A percentile compares a stretch with the other conserved stretches of the same genome.
Conservation (phyloP, 2,329 filamentous ascomycete species). For the Microcyclosporella mali region DNA sequence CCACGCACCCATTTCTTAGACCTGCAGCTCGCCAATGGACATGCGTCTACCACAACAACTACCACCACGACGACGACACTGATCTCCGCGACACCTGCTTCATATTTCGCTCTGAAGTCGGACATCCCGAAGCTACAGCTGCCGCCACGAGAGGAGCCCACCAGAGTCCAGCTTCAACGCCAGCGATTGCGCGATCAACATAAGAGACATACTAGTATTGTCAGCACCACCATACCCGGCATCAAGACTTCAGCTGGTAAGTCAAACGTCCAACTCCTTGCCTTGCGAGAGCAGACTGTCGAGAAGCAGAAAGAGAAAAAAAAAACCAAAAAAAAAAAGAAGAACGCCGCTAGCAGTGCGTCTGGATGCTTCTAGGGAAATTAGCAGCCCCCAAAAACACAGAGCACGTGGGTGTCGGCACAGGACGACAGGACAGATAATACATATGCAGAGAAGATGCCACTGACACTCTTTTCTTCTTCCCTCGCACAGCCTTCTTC, state of each 20-base stretch:
- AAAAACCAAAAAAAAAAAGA: too few species aligned
- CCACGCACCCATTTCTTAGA: conserved; percentile 19
- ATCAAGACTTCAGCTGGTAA: conserved; percentile 33
- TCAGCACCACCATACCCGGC: conserved; percentile 29
- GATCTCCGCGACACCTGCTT: conserved; percentile 1
- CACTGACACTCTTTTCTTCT: conserved; percentile 3
- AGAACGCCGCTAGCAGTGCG: too few species aligned
- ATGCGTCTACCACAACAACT: conserved; percentile 10
- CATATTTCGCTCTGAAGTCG: conserved; percentile 6
- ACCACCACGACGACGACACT: conserved; percentile 8
- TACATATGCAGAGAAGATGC: not conserved
- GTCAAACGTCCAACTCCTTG: conserved; percentile 4
- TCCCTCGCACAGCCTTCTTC: conserved; percentile 61
- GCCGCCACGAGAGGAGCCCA: conserved; percentile 23
- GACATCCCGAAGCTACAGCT: conserved; percentile 15
- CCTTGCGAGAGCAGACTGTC: too few species aligned
- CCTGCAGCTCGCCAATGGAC: conserved; percentile 18
- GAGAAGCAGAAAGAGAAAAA: too few species aligned
- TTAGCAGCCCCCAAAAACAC: too few species aligned
- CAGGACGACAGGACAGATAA: conserved; percentile 1
- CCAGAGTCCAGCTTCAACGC: conserved; percentile 26
- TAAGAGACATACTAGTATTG: conserved; percentile 12
- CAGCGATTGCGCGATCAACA: conserved; percentile 24
- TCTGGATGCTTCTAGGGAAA: too few species aligned
- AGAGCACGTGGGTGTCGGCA: too few species aligned